Evolutionary conservation across 208 protist genomes (phyloP), one percentile per base, ranked within the genome.

Genomic region (Wallacemonas rigidus): DNA sequence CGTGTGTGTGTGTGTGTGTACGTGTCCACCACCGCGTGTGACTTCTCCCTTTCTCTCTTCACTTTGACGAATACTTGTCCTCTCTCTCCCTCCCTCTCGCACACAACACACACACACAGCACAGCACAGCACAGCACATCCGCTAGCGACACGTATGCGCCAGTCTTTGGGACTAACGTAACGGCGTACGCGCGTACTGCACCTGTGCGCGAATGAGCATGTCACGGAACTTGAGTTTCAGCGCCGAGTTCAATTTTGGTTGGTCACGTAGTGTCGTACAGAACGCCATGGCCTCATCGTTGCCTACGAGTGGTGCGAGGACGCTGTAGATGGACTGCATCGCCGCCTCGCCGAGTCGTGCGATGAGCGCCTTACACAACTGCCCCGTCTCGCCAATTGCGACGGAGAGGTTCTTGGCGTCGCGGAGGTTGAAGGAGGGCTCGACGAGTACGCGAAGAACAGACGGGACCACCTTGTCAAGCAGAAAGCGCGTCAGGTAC

Each of bases 351-450:
- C 76, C 78, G n/a, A 76, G 72, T 12, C 75, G 81, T 2, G 55
- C n/a, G 56, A 72, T 69, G 48, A 54, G n/a, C 57, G 70, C 39
- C 39, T 77, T 71, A 14, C 79, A 83, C 2, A 94, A 55, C 36
- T 80, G 71, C n/a, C 82, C 71, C 8, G 86, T 58, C 47, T 94
- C 86, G 2, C 80, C 86, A 39, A 91, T 48, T 11, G 92, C 47
- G 48, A 92, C 39, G 15, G 40, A 51, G 61, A 85, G 77, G 71
- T 82, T 92, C 76, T 92, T 92, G 2, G 86, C 89, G 60, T 94
- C 89, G 64, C 73, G 76, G 14, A 90, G 71, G 72, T 94, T 86
- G 80, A 94, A 90, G 3, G 26, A 47, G 3, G 74, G 69, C 2
- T 68, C 63, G 15, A 77, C 38, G 43, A 87, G 38, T 0, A 50